Conservation (phyloP, 2,329 filamentous ascomycete species). For the Cladosporium sp. region DNA sequence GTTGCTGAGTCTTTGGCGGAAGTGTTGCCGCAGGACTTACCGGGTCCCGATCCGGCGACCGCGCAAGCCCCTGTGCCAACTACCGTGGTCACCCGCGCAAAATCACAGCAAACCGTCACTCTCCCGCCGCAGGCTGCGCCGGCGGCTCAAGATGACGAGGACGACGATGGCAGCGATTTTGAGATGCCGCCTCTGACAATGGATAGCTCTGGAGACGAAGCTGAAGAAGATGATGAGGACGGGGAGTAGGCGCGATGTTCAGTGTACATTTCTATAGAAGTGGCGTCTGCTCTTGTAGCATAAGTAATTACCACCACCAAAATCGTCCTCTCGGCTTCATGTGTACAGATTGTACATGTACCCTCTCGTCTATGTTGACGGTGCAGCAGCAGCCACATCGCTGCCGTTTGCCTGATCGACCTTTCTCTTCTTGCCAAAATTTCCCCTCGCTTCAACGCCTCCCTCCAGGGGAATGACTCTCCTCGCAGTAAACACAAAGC, state of each 20-base stretch:
- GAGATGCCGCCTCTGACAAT: conserved; percentile 31
- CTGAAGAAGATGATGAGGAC: conserved; percentile 16
- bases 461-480: conserved; percentile 74
- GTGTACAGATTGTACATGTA: too few relatives aligned
- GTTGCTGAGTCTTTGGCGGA: conserved; percentile 9
- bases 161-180: conserved; percentile 31
- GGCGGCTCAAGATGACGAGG: conserved; percentile 9
- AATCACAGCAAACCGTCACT: conserved; percentile 5
- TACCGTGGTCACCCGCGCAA: conserved; percentile 8
- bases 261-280: too few relatives aligned
- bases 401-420: conserved; percentile 8
- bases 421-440: conserved; percentile 63
- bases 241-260: background rate
- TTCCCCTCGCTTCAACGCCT: conserved; percentile 75
- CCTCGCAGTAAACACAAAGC: conserved; percentile 80
- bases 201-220: conserved; percentile 26
- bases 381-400: background rate
- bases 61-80: conserved; percentile 3
- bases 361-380: too few relatives aligned
- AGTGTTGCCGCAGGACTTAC: conserved; percentile 5
- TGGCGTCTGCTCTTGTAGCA: too few relatives aligned
- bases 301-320: too few relatives aligned
- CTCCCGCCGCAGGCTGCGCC: conserved; percentile 6
- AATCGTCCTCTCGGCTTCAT: too few relatives aligned
- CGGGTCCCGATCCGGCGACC: conserved; percentile 13